Percentiles rank a stretch among this genome's conserved stretches.
Evolutionary conservation across 805 yeast genomes (phyloP).

Genomic region (Teunomyces kruisii): DNA sequence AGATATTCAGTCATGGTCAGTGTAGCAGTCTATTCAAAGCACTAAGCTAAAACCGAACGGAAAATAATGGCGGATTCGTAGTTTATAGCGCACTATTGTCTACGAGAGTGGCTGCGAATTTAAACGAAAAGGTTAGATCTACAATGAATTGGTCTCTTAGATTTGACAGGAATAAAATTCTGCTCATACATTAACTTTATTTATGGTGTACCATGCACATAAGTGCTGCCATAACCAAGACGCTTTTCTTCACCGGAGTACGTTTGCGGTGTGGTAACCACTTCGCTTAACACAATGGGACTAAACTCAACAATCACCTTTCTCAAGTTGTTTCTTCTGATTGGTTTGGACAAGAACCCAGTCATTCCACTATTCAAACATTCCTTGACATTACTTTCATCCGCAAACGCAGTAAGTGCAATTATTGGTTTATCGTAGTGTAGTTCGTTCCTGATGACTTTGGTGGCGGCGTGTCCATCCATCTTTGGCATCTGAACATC

Average conservation of each 20-base stretch:
- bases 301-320: constrained; percentile 53
- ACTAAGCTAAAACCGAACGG: too few relatives aligned
- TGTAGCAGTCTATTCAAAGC: too few relatives aligned
- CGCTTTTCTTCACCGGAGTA: constrained; percentile 26
- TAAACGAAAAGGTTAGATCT: too few relatives aligned
- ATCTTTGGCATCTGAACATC: constrained; percentile 96
- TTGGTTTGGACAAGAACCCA: constrained; percentile 87
- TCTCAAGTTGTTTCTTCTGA: constrained; percentile 66
- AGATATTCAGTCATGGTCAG: too few relatives aligned
- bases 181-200: neutral
- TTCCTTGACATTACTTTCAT: constrained; percentile 81
- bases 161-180: too few relatives aligned
- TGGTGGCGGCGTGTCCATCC: constrained; percentile 87
- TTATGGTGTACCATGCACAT: neutral
- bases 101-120: too few relatives aligned
- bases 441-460: constrained; percentile 62
- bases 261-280: constrained; percentile 35
- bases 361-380: constrained; percentile 91
- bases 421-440: constrained; percentile 74
- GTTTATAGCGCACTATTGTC: too few relatives aligned
- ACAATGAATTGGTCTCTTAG: too few relatives aligned
- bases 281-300: constrained; percentile 29
- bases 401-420: constrained; percentile 95
- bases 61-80: too few relatives aligned
- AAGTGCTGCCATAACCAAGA: constrained; percentile 16